phyloP scores from a whole-genome alignment of 108 stramenopile species.

The Cafeteria roenbergensis region DNA sequence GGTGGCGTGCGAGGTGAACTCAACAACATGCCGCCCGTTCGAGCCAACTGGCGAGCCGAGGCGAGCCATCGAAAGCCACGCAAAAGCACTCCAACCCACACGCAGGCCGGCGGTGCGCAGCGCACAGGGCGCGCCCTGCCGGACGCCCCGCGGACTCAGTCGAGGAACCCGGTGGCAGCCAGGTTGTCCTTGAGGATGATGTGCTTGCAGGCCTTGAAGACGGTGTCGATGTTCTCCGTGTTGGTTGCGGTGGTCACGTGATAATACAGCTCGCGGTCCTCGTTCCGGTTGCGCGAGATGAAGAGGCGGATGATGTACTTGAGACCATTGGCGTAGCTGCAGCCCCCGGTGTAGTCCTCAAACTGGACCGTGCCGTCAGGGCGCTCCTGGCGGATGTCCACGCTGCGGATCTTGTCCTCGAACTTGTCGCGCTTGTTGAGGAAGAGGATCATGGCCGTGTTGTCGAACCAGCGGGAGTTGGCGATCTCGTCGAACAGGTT shows the following conservation, averaged over 20 bases:
- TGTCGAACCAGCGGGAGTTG: slow-evolving; percentile 46
- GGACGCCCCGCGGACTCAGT: no score
- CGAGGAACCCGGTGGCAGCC: slow-evolving; percentile 35
- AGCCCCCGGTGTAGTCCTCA: slow-evolving; percentile 8
- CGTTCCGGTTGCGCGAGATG: slow-evolving; percentile 29
- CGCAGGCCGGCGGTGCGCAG: no score
- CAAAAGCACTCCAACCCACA: no score
- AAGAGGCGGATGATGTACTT: slow-evolving; percentile 58
- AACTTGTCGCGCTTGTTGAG: slow-evolving; percentile 59
- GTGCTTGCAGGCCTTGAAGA: slow-evolving; percentile 63
- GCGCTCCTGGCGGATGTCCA: slow-evolving; percentile 15
- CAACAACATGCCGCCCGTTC: no score
- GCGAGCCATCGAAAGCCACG: no score
- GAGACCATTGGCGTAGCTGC: slow-evolving; percentile 49
- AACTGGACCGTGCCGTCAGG: background rate
- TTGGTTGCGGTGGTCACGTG: slow-evolving; percentile 60
- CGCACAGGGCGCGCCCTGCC: no score
- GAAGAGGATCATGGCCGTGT: slow-evolving; percentile 61
- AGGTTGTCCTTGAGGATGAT: slow-evolving; percentile 55
- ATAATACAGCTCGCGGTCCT: slow-evolving; percentile 42
- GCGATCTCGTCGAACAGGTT: slow-evolving; percentile 73
- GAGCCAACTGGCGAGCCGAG: no score
- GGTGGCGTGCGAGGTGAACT: no score
- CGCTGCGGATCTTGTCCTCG: slow-evolving; percentile 40
- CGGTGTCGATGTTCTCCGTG: slow-evolving; percentile 51